phyloP scores from a whole-genome alignment of 106 monocot species.

The Dioscorea alata region DNA sequence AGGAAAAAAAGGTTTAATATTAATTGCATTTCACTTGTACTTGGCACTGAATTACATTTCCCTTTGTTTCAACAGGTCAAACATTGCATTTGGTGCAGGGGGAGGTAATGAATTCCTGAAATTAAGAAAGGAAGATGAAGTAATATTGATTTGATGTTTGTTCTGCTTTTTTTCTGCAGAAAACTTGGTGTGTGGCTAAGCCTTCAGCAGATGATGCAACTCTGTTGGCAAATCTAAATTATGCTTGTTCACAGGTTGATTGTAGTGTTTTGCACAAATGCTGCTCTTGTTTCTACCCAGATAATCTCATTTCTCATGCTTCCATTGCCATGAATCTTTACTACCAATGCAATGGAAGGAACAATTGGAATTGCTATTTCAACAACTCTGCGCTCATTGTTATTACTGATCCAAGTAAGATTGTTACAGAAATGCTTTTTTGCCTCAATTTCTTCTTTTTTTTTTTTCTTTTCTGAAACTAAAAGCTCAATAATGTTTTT shows the following conservation, averaged over 20 bases:
- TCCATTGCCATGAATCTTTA: slow-evolving; percentile 12
- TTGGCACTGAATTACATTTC: too few species aligned
- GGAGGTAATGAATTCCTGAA: not conserved
- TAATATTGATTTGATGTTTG: not conserved
- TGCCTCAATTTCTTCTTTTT: not conserved
- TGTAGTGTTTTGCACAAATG: not conserved
- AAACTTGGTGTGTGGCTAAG: slow-evolving; percentile 9
- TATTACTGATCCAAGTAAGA: slow-evolving; percentile 6
- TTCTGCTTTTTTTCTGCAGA: not conserved
- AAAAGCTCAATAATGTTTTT: too few species aligned
- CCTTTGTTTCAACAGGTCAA: not conserved
- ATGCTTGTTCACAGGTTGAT: slow-evolving; percentile 11
- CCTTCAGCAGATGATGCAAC: slow-evolving; percentile 14
- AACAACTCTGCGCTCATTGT: slow-evolving; percentile 1
- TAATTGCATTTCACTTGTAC: too few species aligned
- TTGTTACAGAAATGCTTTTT: not conserved
- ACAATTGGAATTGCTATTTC: slow-evolving; percentile 14
- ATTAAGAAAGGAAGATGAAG: not conserved
- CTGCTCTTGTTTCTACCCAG: not conserved
- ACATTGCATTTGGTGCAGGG: not conserved
- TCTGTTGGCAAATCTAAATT: slow-evolving; percentile 4
- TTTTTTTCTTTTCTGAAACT: not conserved
- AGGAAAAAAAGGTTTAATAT: too few species aligned
- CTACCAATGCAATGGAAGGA: slow-evolving; percentile 6
- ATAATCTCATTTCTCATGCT: slow-evolving; percentile 9